Evolutionary conservation across 768 basidiomycete genomes (phyloP).

Genomic region (Phaffia australis): DNA sequence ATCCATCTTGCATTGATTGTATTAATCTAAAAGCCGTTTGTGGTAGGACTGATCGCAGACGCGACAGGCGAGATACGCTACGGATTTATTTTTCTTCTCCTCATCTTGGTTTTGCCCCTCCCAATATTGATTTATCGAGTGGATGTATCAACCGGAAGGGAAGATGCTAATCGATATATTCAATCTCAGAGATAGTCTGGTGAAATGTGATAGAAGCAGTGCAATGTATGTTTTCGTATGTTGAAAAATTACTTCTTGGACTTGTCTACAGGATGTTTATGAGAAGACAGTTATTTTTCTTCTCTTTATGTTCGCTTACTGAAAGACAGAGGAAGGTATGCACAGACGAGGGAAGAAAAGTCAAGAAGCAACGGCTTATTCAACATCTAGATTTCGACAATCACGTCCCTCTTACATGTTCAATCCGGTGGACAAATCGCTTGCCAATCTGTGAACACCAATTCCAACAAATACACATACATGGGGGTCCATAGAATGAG

Average conservation of each 20-base stretch:
- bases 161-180: conserved; percentile 43
- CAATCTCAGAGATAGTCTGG: too few relatives aligned
- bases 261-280: too few relatives aligned
- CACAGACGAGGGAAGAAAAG: too few relatives aligned
- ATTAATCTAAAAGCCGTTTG: conserved; percentile 44
- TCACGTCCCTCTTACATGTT: conserved; percentile 4
- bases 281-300: too few relatives aligned
- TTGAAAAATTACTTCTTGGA: too few relatives aligned
- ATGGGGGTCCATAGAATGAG: too few relatives aligned
- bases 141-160: conserved; percentile 54
- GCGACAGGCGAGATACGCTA: conserved; percentile 82
- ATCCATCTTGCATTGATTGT: neutral
- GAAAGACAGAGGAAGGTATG: too few relatives aligned
- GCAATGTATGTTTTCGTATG: too few relatives aligned
- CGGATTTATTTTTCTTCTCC: conserved; percentile 74
- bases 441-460: conserved; percentile 1
- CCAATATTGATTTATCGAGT: conserved; percentile 59
- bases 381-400: too few relatives aligned
- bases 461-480: neutral
- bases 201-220: too few relatives aligned
- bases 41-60: conserved; percentile 81
- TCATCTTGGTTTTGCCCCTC: conserved; percentile 69
- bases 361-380: too few relatives aligned
- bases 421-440: conserved; percentile 13
- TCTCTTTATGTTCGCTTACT: too few relatives aligned